phyloP scores from a whole-genome alignment of 1,139 yeast genomes.

The Hansenula anomala region DNA sequence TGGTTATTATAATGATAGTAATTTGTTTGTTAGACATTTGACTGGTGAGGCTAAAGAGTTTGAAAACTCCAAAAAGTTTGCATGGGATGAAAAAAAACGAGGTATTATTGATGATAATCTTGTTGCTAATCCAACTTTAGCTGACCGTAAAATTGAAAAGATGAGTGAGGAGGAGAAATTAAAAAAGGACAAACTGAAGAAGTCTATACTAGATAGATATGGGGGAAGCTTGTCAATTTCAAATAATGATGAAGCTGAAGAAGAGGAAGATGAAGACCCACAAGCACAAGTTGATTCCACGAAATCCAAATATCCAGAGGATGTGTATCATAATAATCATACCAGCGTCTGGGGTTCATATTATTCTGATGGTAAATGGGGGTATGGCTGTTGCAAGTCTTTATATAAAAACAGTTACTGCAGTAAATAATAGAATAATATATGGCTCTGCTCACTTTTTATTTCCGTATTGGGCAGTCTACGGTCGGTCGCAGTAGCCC shows the following conservation, averaged over 20 bases:
- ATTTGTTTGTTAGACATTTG: constrained; percentile 48
- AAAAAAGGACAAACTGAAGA: constrained; percentile 10
- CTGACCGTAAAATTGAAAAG: constrained; percentile 16
- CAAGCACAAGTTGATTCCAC: constrained; percentile 15
- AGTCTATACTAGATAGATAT: constrained; percentile 10
- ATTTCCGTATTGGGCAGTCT: neutral
- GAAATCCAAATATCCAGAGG: constrained; percentile 30
- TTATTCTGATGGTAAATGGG: constrained; percentile 45
- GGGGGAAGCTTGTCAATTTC: neutral
- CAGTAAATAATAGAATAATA: neutral
- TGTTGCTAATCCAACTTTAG: constrained; percentile 21
- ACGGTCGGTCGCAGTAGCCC: no score
- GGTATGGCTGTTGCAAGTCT: constrained; percentile 40
- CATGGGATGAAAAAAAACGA: constrained; percentile 37
- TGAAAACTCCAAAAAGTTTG: constrained; percentile 44
- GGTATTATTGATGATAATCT: constrained; percentile 17
- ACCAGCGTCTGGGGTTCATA: constrained; percentile 44
- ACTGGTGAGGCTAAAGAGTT: constrained; percentile 49
- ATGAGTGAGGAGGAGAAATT: constrained; percentile 5
- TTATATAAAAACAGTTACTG: constrained; percentile 12
- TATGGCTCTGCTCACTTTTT: neutral
- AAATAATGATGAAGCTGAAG: constrained; percentile 3
- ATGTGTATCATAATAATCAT: constrained; percentile 35
- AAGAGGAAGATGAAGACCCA: constrained; percentile 3
- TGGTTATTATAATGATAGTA: constrained; percentile 45